Conservation (phyloP, 495 filamentous ascomycete genomes). For the Friedmanniomyces endolithicus region DNA sequence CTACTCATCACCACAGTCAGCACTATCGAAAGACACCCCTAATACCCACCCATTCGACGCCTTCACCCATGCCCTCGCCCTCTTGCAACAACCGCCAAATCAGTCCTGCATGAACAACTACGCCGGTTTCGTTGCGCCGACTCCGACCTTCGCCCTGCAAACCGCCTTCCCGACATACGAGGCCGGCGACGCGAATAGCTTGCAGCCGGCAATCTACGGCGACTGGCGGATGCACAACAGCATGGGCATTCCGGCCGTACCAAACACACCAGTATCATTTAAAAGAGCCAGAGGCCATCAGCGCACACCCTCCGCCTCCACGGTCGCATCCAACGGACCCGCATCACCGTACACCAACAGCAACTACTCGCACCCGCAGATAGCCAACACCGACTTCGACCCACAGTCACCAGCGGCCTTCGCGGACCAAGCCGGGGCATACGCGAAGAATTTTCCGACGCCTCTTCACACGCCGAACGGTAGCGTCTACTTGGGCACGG, state of each 20-base stretch:
- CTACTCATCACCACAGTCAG: slow-evolving; percentile 1
- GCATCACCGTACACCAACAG: slow-evolving; percentile 25
- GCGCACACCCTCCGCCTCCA: slow-evolving; percentile 28
- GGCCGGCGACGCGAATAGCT: background rate
- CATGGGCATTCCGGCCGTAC: slow-evolving; percentile 8
- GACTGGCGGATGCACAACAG: slow-evolving; percentile 11
- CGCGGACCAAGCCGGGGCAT: slow-evolving; percentile 16
- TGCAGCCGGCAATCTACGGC: background rate
- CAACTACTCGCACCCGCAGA: slow-evolving; percentile 23
- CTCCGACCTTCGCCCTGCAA: background rate
- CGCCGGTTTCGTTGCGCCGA: background rate
- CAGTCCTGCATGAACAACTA: background rate
- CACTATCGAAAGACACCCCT: background rate
- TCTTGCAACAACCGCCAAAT: background rate
- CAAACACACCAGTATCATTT: slow-evolving; percentile 3
- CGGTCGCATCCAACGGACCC: slow-evolving; percentile 25
- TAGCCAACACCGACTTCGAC: slow-evolving; percentile 29
- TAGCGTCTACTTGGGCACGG: slow-evolving; percentile 19
- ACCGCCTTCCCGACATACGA: background rate
- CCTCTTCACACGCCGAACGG: slow-evolving; percentile 27
- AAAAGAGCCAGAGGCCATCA: slow-evolving; percentile 24
- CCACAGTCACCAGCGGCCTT: slow-evolving; percentile 18
- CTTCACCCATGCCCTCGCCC: background rate
- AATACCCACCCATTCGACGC: background rate
- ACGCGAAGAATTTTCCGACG: slow-evolving; percentile 28